Evolutionary conservation across 140 eudicot genomes (phyloP), one percentile per base, ranked within the genome.

Genomic region (Bidens hawaiensis): DNA sequence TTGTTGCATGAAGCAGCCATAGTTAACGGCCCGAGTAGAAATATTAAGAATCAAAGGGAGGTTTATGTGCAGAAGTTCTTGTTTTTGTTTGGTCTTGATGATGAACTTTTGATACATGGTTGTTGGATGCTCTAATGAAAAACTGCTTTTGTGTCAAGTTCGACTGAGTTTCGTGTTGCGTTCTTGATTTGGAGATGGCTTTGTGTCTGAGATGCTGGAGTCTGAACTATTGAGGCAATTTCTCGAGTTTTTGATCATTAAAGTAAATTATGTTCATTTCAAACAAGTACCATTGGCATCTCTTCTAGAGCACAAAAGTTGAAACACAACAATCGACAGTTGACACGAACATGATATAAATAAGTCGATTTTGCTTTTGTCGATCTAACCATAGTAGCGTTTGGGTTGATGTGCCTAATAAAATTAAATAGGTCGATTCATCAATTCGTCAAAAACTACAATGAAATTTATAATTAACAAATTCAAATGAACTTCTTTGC

Each of bases 51-150:
- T 70, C 45, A 38, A 14, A 4, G 53, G 31, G 18, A 40, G 57
- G 67, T 45, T 55, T 60, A 69, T 46, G 68, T 59, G 51, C 61
- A 30, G 40, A 31, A 45, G 60, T 69, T 49, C 17, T 43, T 61
- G 46, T 66, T 57, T 47, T 14, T 62, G 15, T n/a, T 57, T 57
- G 24, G n/a, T 36, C 9, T 54, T 28, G 42, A 26, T 60, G 64
- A 38, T 25, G 56, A 62, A 51, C 64, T 71, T 70, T 40, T 50
- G 42, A 27, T 11, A 40, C 57, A 25, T 14, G 22, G 16, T 26
- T 66, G 72, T 38, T 26, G n/a, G 5, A 43, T 68, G 24, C 57
- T 54, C 54, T 63, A 57, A 68, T 68, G 67, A 45, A 57, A 56
- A 57, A 56, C 34, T 57, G 49, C 46, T 56, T 25, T 54, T 67